These are phyloP conservation scores for Aspergillus ustus DNA, from an alignment of 2,329 filamentous ascomycete genomes.

Conservation along the genomic window DNA sequence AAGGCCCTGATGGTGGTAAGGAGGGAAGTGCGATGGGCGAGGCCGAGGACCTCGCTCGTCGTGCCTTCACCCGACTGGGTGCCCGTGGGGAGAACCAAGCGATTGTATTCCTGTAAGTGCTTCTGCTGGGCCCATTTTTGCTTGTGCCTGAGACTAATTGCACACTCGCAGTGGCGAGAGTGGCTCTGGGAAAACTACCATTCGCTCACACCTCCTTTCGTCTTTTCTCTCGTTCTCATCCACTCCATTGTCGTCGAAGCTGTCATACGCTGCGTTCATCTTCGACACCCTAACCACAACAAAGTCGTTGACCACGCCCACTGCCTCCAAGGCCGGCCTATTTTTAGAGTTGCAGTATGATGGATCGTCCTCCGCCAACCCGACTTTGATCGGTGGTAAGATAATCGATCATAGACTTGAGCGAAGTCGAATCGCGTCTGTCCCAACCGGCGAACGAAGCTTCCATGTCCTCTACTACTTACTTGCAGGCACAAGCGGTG, in stretches of 20 bases:
- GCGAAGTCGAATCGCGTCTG: constrained; percentile 84
- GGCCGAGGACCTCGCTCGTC: constrained; percentile 86
- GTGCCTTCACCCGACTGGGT: constrained; percentile 83
- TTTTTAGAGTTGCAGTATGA: constrained; percentile 98
- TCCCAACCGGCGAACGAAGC: constrained; percentile 94
- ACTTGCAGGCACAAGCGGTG: constrained; percentile 84
- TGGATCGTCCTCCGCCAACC: constrained; percentile 79
- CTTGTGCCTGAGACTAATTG: constrained; percentile 28
- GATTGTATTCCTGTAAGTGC: constrained; percentile 83
- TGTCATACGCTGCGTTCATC: constrained; percentile 90
- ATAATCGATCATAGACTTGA: constrained; percentile 92
- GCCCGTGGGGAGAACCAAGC: constrained; percentile 92
- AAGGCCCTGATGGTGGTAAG: constrained; percentile 86
- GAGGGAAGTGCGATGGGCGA: constrained; percentile 91
- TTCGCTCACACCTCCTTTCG: constrained; percentile 85
- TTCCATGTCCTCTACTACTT: constrained; percentile 97
- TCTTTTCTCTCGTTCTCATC: constrained; percentile 86
- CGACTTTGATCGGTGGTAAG: constrained; percentile 90
- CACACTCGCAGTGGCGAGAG: constrained; percentile 78
- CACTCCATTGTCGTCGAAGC: constrained; percentile 88
- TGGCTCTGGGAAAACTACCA: constrained; percentile 92
- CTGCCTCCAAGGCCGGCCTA: constrained; percentile 91
- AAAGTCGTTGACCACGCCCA: constrained; percentile 93
- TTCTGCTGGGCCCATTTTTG: neutral
- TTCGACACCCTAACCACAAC: constrained; percentile 97